A percentile compares a stretch with the other conserved stretches of the same genome.
Evolutionary conservation across 2,329 filamentous ascomycete genomes (phyloP).

Genomic region (Colletotrichum cuscutae): DNA sequence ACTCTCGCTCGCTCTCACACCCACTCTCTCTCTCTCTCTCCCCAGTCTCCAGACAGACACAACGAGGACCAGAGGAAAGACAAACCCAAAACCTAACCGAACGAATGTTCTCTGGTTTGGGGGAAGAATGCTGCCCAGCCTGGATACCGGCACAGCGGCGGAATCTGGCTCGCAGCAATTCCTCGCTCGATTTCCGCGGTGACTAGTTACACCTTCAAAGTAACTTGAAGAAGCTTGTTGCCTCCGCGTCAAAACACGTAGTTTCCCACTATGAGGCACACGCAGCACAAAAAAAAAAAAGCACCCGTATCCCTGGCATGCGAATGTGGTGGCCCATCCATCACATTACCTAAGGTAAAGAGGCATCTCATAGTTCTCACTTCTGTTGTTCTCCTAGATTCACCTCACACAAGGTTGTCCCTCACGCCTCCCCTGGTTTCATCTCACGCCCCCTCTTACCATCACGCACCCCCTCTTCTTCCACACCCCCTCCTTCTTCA

Average conservation of each 20-base stretch:
- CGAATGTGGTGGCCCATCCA: background rate
- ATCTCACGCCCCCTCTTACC: background rate
- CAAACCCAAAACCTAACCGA: background rate
- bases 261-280: background rate
- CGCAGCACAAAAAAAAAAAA: background rate
- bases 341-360: constrained; percentile 10
- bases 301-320: background rate
- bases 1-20: too few species aligned
- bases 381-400: background rate
- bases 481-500: background rate
- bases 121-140: background rate
- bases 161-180: background rate
- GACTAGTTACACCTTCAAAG: background rate
- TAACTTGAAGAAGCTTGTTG: background rate
- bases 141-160: background rate
- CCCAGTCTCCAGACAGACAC: background rate
- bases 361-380: background rate
- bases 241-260: background rate
- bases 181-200: background rate
- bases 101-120: background rate
- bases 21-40: too few species aligned
- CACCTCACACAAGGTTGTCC: background rate
- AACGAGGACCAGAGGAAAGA: background rate
- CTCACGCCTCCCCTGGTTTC: background rate
- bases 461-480: background rate